These are phyloP conservation scores for Stropharia rugosoannulata DNA, from an alignment of 768 basidiomycete species.

Conservation along the genomic window DNA sequence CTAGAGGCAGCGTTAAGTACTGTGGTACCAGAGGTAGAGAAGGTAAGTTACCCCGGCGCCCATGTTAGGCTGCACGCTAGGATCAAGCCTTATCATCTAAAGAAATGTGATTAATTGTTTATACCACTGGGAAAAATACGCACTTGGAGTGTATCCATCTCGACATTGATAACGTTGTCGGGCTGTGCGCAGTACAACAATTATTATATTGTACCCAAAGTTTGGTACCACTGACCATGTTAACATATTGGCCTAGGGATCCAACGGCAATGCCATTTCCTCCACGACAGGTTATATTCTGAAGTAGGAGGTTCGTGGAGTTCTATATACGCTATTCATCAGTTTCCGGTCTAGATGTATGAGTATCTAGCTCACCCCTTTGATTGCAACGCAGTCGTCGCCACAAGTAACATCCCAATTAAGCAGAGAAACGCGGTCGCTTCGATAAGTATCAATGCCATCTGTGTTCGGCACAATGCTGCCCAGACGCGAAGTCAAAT, in stretches of 20 bases:
- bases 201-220: not conserved
- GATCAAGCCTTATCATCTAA: conserved; percentile 46
- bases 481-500: not conserved
- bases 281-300: conserved; percentile 52
- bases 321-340: conserved; percentile 35
- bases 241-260: conserved; percentile 55
- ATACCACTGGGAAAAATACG: not conserved
- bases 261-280: conserved; percentile 64
- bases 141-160: conserved; percentile 47
- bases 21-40: not conserved
- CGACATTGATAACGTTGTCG: conserved; percentile 54
- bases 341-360: not conserved
- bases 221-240: conserved; percentile 34
- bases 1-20: conserved; percentile 21
- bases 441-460: conserved; percentile 57
- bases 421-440: conserved; percentile 42
- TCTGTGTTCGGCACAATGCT: conserved; percentile 55
- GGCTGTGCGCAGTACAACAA: conserved; percentile 26
- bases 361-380: conserved; percentile 43
- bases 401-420: conserved; percentile 66
- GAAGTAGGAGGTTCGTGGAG: conserved; percentile 48
- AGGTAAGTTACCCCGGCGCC: conserved; percentile 39
- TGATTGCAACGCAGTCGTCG: conserved; percentile 65
- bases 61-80: conserved; percentile 56
- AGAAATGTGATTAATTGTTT: not conserved